Evolutionary conservation across 306 rosid genomes (phyloP).

Genomic region (Trifolium fragiferum): DNA sequence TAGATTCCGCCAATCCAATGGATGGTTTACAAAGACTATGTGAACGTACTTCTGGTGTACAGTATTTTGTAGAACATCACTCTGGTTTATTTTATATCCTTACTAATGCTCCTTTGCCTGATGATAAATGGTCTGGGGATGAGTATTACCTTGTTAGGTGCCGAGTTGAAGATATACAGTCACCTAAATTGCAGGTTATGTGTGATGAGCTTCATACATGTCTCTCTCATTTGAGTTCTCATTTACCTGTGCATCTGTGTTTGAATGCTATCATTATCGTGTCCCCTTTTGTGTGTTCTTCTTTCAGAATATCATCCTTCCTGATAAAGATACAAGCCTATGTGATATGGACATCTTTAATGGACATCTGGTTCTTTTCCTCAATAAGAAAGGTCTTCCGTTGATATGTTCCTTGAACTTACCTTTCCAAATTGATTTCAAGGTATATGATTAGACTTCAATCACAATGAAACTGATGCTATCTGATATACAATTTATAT

Average conservation of each 20-base stretch:
- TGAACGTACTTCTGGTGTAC: slow-evolving; percentile 72
- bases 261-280: slow-evolving; percentile 22
- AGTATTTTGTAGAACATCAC: slow-evolving; percentile 90
- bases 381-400: slow-evolving; percentile 71
- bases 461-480: background rate
- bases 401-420: slow-evolving; percentile 72
- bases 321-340: slow-evolving; percentile 61
- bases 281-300: no score
- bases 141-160: slow-evolving; percentile 78
- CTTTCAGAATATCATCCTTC: slow-evolving; percentile 74
- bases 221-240: slow-evolving; percentile 17
- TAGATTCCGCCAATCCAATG: slow-evolving; percentile 70
- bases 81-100: slow-evolving; percentile 78
- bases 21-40: slow-evolving; percentile 67
- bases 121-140: slow-evolving; percentile 59
- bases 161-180: slow-evolving; percentile 62
- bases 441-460: slow-evolving; percentile 56
- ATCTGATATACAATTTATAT: background rate
- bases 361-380: slow-evolving; percentile 83
- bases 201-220: slow-evolving; percentile 37
- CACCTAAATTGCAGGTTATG: slow-evolving; percentile 72
- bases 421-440: slow-evolving; percentile 55
- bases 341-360: slow-evolving; percentile 86
- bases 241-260: slow-evolving; percentile 9
- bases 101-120: slow-evolving; percentile 76